These are phyloP conservation scores for Malus fusca DNA, from an alignment of 306 rosid species.

Conservation along the genomic window DNA sequence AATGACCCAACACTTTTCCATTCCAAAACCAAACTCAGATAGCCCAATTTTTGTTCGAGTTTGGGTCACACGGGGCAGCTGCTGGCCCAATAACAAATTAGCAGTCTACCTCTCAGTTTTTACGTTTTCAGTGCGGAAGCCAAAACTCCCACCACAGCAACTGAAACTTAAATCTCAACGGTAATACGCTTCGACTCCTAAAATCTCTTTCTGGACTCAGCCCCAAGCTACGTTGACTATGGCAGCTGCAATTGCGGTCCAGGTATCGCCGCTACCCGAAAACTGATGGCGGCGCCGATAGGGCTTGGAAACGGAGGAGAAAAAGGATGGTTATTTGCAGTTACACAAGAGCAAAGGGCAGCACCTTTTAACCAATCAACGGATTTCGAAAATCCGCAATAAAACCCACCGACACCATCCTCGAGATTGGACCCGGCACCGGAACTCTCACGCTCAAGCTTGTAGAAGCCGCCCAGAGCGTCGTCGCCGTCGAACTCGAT, in stretches of 20 bases:
- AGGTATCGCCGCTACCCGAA: constrained; percentile 17
- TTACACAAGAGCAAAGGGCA: constrained; percentile 75
- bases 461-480: constrained; percentile 53
- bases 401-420: constrained; percentile 66
- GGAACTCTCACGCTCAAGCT: constrained; percentile 88
- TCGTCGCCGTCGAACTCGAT: constrained; percentile 71
- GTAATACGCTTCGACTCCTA: constrained; percentile 38
- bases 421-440: constrained; percentile 97
- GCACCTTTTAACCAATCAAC: constrained; percentile 71
- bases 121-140: background rate
- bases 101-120: background rate
- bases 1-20: background rate
- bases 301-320: constrained; percentile 8
- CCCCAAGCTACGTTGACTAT: constrained; percentile 5
- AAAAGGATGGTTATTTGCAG: constrained; percentile 18
- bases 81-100: background rate
- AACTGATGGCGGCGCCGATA: constrained; percentile 1
- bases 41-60: background rate
- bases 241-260: constrained; percentile 22
- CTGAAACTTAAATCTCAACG: constrained; percentile 13
- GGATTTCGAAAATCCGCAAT: constrained; percentile 55
- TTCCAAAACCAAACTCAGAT: background rate
- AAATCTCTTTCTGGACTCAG: constrained; percentile 14
- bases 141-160: background rate
- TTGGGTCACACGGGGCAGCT: background rate